These are phyloP conservation scores for Lotmaria passim DNA, from an alignment of 208 protist species.

Conservation along the genomic window DNA sequence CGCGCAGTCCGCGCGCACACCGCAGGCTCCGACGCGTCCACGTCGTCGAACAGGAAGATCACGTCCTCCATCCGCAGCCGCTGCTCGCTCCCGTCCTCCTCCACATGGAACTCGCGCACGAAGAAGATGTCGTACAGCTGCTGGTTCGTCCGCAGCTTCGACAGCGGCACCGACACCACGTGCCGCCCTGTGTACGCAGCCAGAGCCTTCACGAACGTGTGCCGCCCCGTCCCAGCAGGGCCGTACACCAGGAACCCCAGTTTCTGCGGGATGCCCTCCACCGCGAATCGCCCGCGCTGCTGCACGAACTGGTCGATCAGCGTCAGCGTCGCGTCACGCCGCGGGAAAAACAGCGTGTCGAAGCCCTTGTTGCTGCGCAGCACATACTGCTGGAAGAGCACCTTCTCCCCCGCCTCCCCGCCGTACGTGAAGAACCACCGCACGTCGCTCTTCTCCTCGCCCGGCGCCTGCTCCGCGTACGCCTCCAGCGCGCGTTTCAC, in stretches of 20 bases:
- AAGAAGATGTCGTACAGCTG: too few relatives aligned
- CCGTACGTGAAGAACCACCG: slow-evolving; percentile 26
- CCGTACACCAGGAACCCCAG: slow-evolving; percentile 99
- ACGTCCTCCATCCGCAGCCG: too few relatives aligned
- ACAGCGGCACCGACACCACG: slow-evolving; percentile 79
- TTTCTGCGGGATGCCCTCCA: slow-evolving; percentile 86
- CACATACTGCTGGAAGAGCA: slow-evolving; percentile 73
- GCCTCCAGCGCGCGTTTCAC: slow-evolving; percentile 29
- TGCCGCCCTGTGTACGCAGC: slow-evolving; percentile 97
- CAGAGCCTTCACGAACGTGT: slow-evolving; percentile 98
- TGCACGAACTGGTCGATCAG: slow-evolving; percentile 84
- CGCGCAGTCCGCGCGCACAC: too few relatives aligned
- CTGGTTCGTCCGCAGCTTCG: slow-evolving; percentile 79
- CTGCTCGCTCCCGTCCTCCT: too few relatives aligned
- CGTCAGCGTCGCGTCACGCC: slow-evolving; percentile 64
- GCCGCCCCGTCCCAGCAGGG: slow-evolving; percentile 97
- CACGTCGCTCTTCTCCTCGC: slow-evolving; percentile 3
- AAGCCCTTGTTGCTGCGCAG: slow-evolving; percentile 81
- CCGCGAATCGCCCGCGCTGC: slow-evolving; percentile 76
- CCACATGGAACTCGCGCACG: too few relatives aligned
- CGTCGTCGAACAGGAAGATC: too few relatives aligned
- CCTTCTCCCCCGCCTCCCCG: slow-evolving; percentile 15
- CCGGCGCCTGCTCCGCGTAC: slow-evolving; percentile 26
- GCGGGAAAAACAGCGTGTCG: slow-evolving; percentile 90
- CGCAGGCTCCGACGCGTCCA: too few relatives aligned